Evolutionary conservation across 1,284 basidiomycete genomes (phyloP).

Genomic region (Cutaneotrichosporon cyanovorans): DNA sequence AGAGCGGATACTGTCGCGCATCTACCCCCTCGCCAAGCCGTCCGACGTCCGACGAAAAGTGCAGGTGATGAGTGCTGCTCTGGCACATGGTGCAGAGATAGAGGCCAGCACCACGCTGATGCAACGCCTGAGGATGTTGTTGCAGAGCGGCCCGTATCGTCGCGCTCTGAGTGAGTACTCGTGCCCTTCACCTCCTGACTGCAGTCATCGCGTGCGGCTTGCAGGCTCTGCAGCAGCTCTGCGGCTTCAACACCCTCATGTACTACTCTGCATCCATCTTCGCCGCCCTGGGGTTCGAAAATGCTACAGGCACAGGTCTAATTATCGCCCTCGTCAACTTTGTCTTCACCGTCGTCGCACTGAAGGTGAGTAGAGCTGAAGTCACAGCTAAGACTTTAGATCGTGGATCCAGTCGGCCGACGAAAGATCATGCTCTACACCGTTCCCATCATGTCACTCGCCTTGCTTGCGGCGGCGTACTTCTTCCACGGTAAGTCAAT

Average conservation of each 20-base stretch:
- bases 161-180: constrained; percentile 62
- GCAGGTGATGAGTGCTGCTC: constrained; percentile 53
- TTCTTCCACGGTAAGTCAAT: constrained; percentile 62
- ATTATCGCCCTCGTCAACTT: constrained; percentile 74
- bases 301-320: constrained; percentile 69
- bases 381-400: constrained; percentile 17
- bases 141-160: constrained; percentile 56
- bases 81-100: constrained; percentile 53
- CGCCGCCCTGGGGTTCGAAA: constrained; percentile 68
- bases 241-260: constrained; percentile 68
- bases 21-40: constrained; percentile 59
- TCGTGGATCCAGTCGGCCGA: constrained; percentile 71
- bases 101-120: constrained; percentile 56
- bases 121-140: constrained; percentile 54
- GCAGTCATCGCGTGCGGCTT: constrained; percentile 67
- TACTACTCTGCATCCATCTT: constrained; percentile 66
- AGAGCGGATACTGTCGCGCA: constrained; percentile 53
- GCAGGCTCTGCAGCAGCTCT: constrained; percentile 74
- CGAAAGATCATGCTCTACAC: constrained; percentile 68
- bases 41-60: constrained; percentile 63
- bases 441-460: constrained; percentile 67
- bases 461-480: constrained; percentile 61
- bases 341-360: constrained; percentile 68
- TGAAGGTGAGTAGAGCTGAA: constrained; percentile 49
- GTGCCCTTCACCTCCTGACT: neutral